A percentile compares a stretch with the other conserved stretches of the same genome.
phyloP scores from a whole-genome alignment of 1,284 basidiomycete genomes.

The Cryptococcus sp. region DNA sequence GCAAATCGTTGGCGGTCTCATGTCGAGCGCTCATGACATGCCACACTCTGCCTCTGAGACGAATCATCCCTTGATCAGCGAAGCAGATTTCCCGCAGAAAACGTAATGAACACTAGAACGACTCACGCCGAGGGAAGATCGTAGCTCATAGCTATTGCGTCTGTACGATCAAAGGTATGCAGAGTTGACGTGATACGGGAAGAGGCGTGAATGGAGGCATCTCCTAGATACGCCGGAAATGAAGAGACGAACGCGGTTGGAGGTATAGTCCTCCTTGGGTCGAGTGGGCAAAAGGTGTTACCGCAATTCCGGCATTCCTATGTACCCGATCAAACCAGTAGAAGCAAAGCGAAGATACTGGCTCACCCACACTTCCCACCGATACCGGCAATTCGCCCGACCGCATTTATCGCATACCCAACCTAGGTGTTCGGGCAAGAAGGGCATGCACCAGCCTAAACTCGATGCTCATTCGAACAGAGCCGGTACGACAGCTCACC shows the following conservation, averaged over 20 bases:
- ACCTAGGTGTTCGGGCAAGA: conserved; percentile 14
- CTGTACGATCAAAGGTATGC: neutral
- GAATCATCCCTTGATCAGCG: neutral
- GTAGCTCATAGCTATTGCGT: conserved; percentile 13
- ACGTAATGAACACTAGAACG: neutral
- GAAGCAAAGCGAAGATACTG: neutral
- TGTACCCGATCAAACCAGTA: too few species aligned
- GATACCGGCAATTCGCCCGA: conserved; percentile 45
- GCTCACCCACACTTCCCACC: conserved; percentile 46
- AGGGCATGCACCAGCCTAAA: neutral
- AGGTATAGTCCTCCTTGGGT: conserved; percentile 6
- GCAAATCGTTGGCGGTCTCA: conserved; percentile 24
- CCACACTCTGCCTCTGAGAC: conserved; percentile 29
- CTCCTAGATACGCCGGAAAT: conserved; percentile 17
- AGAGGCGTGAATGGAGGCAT: conserved; percentile 6
- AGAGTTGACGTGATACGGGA: conserved; percentile 12
- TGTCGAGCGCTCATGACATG: conserved; percentile 27
- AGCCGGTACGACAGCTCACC: conserved; percentile 20
- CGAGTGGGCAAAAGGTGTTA: conserved; percentile 10
- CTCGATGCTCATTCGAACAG: neutral
- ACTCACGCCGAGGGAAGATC: conserved; percentile 18
- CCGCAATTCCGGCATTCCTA: conserved; percentile 32
- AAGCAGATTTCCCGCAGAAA: neutral
- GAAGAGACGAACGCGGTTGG: neutral
- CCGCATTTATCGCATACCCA: conserved; percentile 45